phyloP scores from a whole-genome alignment of 2,329 filamentous ascomycete species.

The Epichloe uncinata region DNA sequence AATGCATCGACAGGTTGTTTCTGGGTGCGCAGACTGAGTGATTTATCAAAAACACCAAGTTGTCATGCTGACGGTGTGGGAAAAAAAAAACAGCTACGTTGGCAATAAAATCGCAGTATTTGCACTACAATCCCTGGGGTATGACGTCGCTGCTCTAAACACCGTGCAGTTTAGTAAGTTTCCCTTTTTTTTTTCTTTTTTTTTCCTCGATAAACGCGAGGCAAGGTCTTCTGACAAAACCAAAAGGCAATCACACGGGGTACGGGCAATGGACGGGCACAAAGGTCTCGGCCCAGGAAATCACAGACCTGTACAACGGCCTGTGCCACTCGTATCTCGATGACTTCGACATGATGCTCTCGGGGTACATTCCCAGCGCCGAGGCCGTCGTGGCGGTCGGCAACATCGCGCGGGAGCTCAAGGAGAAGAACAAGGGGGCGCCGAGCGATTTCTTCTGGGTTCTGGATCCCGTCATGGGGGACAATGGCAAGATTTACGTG shows the following conservation, averaged over 20 bases:
- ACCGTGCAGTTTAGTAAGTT: constrained; percentile 91
- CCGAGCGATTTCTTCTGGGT: constrained; percentile 91
- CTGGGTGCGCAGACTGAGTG: constrained; percentile 20
- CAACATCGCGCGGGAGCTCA: constrained; percentile 68
- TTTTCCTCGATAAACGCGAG: neutral
- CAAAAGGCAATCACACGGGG: constrained; percentile 80
- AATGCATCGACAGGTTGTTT: constrained; percentile 24
- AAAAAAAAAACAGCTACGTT: constrained; percentile 55
- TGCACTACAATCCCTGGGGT: constrained; percentile 84
- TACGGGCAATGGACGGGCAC: constrained; percentile 84
- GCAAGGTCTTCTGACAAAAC: neutral
- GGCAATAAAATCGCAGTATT: constrained; percentile 96
- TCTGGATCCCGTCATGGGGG: constrained; percentile 95
- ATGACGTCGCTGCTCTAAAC: constrained; percentile 86
- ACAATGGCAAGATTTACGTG: constrained; percentile 85
- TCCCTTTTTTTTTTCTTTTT: constrained; percentile 2
- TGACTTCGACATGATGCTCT: constrained; percentile 87
- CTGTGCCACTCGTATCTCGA: constrained; percentile 73
- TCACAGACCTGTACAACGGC: constrained; percentile 71
- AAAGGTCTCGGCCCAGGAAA: constrained; percentile 67
- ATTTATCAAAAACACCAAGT: neutral
- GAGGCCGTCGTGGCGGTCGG: constrained; percentile 75
- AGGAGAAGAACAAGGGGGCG: constrained; percentile 44
- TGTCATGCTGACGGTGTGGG: neutral
- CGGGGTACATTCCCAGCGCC: constrained; percentile 85